Evolutionary conservation across 345 rosid genomes (phyloP).

Genomic region (Gossypium arboreum): DNA sequence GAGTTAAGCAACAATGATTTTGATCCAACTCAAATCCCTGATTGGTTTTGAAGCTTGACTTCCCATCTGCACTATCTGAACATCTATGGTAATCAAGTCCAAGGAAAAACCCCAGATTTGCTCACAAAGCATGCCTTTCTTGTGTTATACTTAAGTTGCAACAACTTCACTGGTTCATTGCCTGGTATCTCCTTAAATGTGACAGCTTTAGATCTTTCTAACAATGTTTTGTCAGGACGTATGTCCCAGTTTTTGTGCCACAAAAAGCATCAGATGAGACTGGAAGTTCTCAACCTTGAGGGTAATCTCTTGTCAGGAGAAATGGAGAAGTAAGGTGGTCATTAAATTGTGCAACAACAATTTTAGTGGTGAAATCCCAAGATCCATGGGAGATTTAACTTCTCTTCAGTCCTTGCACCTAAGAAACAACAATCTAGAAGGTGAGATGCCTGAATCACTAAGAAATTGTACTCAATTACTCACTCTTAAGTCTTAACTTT

Average conservation of each 20-base stretch:
- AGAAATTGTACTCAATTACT: neutral
- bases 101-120: slow-evolving; percentile 23
- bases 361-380: slow-evolving; percentile 18
- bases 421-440: slow-evolving; percentile 9
- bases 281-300: slow-evolving; percentile 14
- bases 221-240: slow-evolving; percentile 19
- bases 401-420: slow-evolving; percentile 12
- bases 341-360: slow-evolving; percentile 19
- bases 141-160: slow-evolving; percentile 24
- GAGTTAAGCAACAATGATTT: slow-evolving; percentile 2
- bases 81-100: slow-evolving; percentile 22
- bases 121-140: neutral
- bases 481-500: slow-evolving; percentile 2
- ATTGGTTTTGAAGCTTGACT: slow-evolving; percentile 17
- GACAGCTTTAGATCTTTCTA: slow-evolving; percentile 20
- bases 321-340: neutral
- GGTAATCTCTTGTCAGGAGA: slow-evolving; percentile 9
- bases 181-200: slow-evolving; percentile 9
- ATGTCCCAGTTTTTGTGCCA: slow-evolving; percentile 10
- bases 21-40: neutral
- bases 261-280: neutral
- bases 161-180: slow-evolving; percentile 22
- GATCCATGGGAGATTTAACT: neutral
- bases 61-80: slow-evolving; percentile 1
- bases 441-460: slow-evolving; percentile 17